Evolutionary conservation across 1,284 basidiomycete species (phyloP).

Genomic region (Trichosporon inkin): DNA sequence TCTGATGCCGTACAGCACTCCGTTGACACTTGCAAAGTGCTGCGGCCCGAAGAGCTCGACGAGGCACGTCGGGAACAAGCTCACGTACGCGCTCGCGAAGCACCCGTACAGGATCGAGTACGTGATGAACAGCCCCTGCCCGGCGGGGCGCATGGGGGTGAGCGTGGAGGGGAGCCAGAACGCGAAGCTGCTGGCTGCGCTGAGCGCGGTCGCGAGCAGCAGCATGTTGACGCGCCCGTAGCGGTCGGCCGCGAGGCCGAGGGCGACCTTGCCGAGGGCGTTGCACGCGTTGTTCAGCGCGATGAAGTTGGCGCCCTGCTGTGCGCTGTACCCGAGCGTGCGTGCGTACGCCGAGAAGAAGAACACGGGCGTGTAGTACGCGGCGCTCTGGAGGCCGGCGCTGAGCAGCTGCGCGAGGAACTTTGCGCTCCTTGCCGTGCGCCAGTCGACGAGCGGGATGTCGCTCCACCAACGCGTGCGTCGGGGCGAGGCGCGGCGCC

Average conservation of each 20-base stretch:
- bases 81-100: conserved; percentile 32
- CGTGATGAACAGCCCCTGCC: conserved; percentile 32
- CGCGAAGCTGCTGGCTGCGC: conserved; percentile 31
- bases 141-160: background rate
- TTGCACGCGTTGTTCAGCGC: conserved; percentile 35
- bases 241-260: conserved; percentile 42
- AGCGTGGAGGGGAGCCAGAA: conserved; percentile 35
- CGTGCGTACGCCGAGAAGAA: conserved; percentile 37
- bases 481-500: background rate
- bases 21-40: conserved; percentile 36
- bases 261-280: conserved; percentile 42
- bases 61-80: conserved; percentile 34
- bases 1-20: conserved; percentile 32
- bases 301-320: conserved; percentile 32
- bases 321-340: conserved; percentile 24
- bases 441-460: conserved; percentile 32
- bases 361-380: conserved; percentile 39
- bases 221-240: conserved; percentile 46
- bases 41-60: conserved; percentile 38
- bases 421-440: conserved; percentile 23
- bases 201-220: conserved; percentile 33
- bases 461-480: background rate
- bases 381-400: conserved; percentile 25
- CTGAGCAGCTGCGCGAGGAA: conserved; percentile 29
- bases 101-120: conserved; percentile 32